Evolutionary conservation across 805 yeast species (phyloP), one percentile per base, ranked within the genome.

Genomic region (Wickerhamiella sorbophila): DNA sequence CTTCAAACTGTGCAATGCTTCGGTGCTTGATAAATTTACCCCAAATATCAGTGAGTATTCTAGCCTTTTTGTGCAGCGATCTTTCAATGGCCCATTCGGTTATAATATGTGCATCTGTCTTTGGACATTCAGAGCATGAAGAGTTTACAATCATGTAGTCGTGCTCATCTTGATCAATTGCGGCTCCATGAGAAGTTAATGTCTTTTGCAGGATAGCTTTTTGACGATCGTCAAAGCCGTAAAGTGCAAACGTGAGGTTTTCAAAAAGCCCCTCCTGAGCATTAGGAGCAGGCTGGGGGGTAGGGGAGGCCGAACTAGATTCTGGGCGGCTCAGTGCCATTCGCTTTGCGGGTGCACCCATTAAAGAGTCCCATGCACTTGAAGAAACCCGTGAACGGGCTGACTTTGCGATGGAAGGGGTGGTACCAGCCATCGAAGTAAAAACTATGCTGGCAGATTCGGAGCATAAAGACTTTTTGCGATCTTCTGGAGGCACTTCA

Each of bases 81-180:
- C 94, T 63, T 58, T 84, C 95, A 10, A 85, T 60, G 48, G 78
- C 77, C 81, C 88, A 83, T 57, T 85, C 94, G 0, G 94, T 83
- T 2, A 75, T 71, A 0, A 76, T 47, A 15, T 53, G 52, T 2
- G 54, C 48, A 31, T 26, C 47, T 18, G 15, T 47, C 49, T 49
- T 42, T 38, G 53, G 56, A 31, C 57, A 50, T 21, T 48, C 51
- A 6, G 54, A 49, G 12, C 16, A 19, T 45, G 42, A 39, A 47
- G 66, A 43, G 55, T 50, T 39, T 17, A 56, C 46, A 16, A 63
- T 48, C 20, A 44, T 16, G 43, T 48, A 43, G 33, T 49, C 47
- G 14, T 46, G 33, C 4, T 31, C 31, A 1, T 38, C 37, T 4
- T 35, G 33, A 12, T 37, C 22, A 19, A 64, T 51, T 9, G 41